Base-by-base conservation (phyloP, 768 basidiomycete genomes). In the Scleroderma citrinum region DNA sequence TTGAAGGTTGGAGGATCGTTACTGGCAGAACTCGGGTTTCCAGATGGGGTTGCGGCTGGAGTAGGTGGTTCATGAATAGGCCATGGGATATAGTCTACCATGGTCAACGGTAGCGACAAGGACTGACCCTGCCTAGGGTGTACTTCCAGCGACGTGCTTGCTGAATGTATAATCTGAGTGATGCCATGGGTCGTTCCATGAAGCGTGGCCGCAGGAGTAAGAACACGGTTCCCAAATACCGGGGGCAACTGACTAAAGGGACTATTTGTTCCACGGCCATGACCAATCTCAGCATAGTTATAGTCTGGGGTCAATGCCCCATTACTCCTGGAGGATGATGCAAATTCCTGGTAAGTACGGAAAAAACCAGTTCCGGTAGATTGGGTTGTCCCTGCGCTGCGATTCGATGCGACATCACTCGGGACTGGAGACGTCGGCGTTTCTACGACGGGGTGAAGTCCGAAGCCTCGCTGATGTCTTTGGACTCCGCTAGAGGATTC, bases 261-360 rank as follows among this genome's bases (percentile, higher is more conserved):
- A 20, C 53, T 52, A 7, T 42, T 56, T 17, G 75, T 68, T 5
- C 83, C 84, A 24, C 83, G 75, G 3, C 84, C 85, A 59, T 87
- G 85, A 3, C 84, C 85, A 51, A 87, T 83, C 61, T 90, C 87
- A 5, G 86, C 84, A 53, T 76, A 87, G 55, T 83, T 75, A 44
- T 86, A 73, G 57, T 88, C 87, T 20, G 85, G 86, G 14, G 85
- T 88, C 61, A 81, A 65, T 16, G 78, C 75, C 37, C 83, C 82
- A 51, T 74, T 73, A 55, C 70, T 70, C 46, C 71, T 64, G 35
- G 73, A 68, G 0, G 72, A 67, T n/a, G 69, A 58, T 14, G 59
- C 61, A 10, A 69, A 56, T 21, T 76, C 76, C 35, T 79, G 74
- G 57, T 81, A 82, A 23, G 76, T 73, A 26, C 80, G 76, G 63